These are phyloP conservation scores for Excoecaria cochinchinensis DNA, from an alignment of 345 rosid genomes.

Conservation along the genomic window DNA sequence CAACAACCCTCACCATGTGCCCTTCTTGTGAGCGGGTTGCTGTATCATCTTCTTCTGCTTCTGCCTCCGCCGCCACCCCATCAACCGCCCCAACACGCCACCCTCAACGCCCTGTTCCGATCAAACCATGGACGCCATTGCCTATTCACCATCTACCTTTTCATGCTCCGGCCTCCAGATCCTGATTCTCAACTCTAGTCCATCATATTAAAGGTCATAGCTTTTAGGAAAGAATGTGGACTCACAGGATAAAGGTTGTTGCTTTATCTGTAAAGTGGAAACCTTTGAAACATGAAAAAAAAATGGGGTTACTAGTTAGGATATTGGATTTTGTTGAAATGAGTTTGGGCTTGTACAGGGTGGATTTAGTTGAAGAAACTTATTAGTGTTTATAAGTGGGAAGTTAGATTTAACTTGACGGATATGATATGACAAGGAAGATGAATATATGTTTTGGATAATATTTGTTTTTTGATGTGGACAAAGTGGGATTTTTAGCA, in stretches of 20 bases:
- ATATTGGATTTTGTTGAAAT: constrained; percentile 3
- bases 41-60: constrained; percentile 29
- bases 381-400: background rate
- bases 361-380: background rate
- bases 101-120: constrained; percentile 28
- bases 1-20: constrained; percentile 87
- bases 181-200: constrained; percentile 1
- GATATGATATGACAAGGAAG: constrained; percentile 1
- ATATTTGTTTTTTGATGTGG: background rate
- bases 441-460: background rate
- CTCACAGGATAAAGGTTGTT: no score
- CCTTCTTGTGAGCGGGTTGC: constrained; percentile 84
- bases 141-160: constrained; percentile 34
- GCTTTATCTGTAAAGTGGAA: no score
- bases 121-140: constrained; percentile 55
- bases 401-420: background rate
- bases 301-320: background rate
- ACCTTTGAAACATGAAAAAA: no score
- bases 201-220: background rate
- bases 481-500: background rate
- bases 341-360: constrained; percentile 1
- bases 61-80: constrained; percentile 17
- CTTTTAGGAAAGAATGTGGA: background rate
- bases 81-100: constrained; percentile 25
- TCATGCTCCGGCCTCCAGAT: constrained; percentile 29